Evolutionary conservation across 139 green algal genomes (phyloP).

Genomic region (Trebouxia sp.): DNA sequence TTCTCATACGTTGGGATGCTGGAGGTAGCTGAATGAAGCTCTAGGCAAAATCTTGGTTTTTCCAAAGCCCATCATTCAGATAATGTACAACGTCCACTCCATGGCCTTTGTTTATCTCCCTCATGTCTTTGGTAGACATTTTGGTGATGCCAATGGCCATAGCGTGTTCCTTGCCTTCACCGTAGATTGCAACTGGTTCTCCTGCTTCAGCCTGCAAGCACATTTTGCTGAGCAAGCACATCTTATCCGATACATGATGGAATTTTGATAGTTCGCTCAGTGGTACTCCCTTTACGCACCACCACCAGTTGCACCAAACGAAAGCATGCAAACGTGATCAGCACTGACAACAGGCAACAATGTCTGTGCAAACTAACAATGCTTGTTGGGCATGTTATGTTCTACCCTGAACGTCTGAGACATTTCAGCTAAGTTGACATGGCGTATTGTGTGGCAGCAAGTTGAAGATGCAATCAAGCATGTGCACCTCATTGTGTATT

Average conservation of each 20-base stretch:
- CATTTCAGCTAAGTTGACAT: too few relatives aligned
- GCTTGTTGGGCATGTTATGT: background rate
- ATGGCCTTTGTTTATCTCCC: slow-evolving; percentile 88
- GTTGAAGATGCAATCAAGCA: too few relatives aligned
- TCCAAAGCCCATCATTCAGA: slow-evolving; percentile 96
- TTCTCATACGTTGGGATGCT: too few relatives aligned
- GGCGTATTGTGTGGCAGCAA: too few relatives aligned
- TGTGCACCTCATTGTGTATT: slow-evolving; percentile 96
- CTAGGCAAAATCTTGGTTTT: slow-evolving; percentile 46
- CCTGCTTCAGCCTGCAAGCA: slow-evolving; percentile 69
- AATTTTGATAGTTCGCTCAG: too few relatives aligned
- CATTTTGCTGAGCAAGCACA: too few relatives aligned
- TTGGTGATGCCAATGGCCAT: slow-evolving; percentile 93
- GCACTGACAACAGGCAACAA: background rate
- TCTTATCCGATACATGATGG: too few relatives aligned
- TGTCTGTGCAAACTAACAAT: background rate
- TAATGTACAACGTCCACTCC: slow-evolving; percentile 93
- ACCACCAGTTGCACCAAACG: too few relatives aligned
- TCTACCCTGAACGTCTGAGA: too few relatives aligned
- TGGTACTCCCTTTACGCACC: too few relatives aligned
- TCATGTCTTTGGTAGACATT: slow-evolving; percentile 82
- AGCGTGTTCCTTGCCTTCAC: slow-evolving; percentile 86
- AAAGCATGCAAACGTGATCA: too few relatives aligned
- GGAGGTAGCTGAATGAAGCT: too few relatives aligned
- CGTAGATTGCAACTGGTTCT: slow-evolving; percentile 85